Base-by-base conservation (phyloP, 441 rosid genomes). In the Flueggea neowawraea region DNA sequence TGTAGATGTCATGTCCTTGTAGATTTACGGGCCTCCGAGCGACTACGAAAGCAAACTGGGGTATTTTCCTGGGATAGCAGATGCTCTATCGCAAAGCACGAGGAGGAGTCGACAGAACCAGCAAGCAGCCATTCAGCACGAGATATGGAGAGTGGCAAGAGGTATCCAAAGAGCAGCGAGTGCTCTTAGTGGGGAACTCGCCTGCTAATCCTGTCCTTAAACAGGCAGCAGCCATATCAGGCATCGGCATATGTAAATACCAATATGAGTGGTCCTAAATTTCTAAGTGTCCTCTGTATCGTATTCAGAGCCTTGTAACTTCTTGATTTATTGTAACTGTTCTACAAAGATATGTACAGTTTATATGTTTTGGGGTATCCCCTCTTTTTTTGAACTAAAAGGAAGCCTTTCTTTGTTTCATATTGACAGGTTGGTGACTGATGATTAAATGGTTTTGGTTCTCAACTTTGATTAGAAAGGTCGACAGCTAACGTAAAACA, bases 101-200 rank as follows among this genome's bases (percentile, higher is more conserved):
- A 54, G 48, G 44, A 64, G 52, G 69, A 68, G 66, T n/a, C n/a
- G 12, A 14, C 48, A 12, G 39, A 71, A 83, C 8, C 60, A 73
- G 63, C 63, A 49, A 44, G 80, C 73, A 50, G 62, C 68, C 13
- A 69, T 90, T 53, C 81, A 85, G 66, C 98, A 88, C 44, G 93
- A 93, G 79, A 74, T 87, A 43, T 90, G 97, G 98, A 85, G 91
- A 72, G 93, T 82, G 12, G 80, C 81, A 13, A 88, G 98, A 73
- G 95, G 93, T 58, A 82, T 90, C 64, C 82, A 79, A 65, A 82
- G 95, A 70, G 92, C 89, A 58, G 84, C 96, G 36, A 54, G 57
- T 75, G 91, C 84, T 71, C 95, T 93, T 6, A 73, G 60, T 74
- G 97, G 98, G 49, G 73, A 76, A 11, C 77, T 86, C 61, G 61